Evolutionary conservation across 805 yeast genomes (phyloP), one percentile per base, ranked within the genome.

Genomic region (Isabelozyma rhagii): DNA sequence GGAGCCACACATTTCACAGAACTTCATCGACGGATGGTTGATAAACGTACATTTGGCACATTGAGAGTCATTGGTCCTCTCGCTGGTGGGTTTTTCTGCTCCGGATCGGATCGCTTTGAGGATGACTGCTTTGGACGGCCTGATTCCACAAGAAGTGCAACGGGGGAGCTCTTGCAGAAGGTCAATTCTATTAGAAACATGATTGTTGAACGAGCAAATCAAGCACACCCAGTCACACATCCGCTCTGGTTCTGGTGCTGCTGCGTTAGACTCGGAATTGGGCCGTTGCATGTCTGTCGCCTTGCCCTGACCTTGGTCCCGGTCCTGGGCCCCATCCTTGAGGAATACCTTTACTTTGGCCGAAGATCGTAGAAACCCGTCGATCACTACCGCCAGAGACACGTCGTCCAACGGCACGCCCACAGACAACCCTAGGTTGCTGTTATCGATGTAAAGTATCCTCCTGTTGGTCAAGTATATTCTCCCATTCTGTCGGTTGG

Each of bases 1-100:
- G 0, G 85, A 73, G 0, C 97, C 97, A 69, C 98, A 93, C 61
- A 94, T 78, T 65, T 93, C 99, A 66, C 99, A 93, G 53, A 74
- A 76, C 38, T 75, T 67, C 74, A 93, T 72, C 2, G 88, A 81
- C 0, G 91, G 87, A 64, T 92, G 97, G 63, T 93, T 94, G 10
- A 82, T 69, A 59, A 91, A 93, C 0, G 98, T 89, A 57, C 96
- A 89, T 45, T 64, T 68, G 0, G 78, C 75, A 51, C 85, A 81
- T 52, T 70, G 75, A 39, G 43, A 15, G 14, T 9, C 14, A 29
- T 14, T 10, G 41, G 46, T 21, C 38, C 17, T 41, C 41, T 14
- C 27, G 38, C 28, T 38, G 44, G 14, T 36, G 45, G 28, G 14
- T 14, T 21, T 2, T 21, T 15, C 15, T 14, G 25, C 25, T 18